Base-by-base conservation (phyloP, 2,329 filamentous ascomycete genomes). In the Setomelanomma holmii region DNA sequence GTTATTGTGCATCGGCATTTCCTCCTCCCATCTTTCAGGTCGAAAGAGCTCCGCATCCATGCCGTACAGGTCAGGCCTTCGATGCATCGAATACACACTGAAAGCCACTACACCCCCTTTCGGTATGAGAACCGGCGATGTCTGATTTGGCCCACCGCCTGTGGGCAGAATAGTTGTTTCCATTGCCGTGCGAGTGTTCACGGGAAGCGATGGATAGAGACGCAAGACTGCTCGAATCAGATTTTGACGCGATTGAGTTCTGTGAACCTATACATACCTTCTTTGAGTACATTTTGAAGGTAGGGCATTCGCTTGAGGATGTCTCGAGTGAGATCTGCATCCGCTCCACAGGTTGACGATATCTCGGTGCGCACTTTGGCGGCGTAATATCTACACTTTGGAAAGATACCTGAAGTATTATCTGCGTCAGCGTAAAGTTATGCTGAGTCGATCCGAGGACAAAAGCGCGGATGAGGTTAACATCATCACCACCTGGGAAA, bases 301-400 rank as follows among this genome's bases (percentile, higher is more conserved):
- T 66, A 67, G 6, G 52, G 47, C 54, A 64, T 56, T 42, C 64
- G 70, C 52, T 77, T 79, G 42, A 80, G 76, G 17, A 68, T 58
- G 33, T 73, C 62, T 49, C 78, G 78, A 24, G 69, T 74, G 45
- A 77, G 2, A 81, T 81, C 11, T 8, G 46, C 21, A 21, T 83
- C 76, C 10, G 17, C 24, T 12, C 33, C 43, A 19, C 50, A 56
- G 40, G 49, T 41, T 12, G 51, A 49, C n/a, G 42, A 40, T 12
- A 76, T 66, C 49, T 72, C 77, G 10, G 63, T 58, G 19, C 80
- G 42, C 63, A 75, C 51, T 56, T 71, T 49, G n/a, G n/a, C n/a
- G n/a, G n/a, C n/a, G n/a, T n/a, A n/a, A n/a, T n/a, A n/a, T n/a
- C n/a, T n/a, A n/a, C n/a, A n/a, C n/a, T n/a, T n/a, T n/a, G n/a